A percentile compares a stretch with the other conserved stretches of the same genome.
Conservation (phyloP, 2,329 filamentous ascomycete species). For the Diaporthe nobilis region DNA sequence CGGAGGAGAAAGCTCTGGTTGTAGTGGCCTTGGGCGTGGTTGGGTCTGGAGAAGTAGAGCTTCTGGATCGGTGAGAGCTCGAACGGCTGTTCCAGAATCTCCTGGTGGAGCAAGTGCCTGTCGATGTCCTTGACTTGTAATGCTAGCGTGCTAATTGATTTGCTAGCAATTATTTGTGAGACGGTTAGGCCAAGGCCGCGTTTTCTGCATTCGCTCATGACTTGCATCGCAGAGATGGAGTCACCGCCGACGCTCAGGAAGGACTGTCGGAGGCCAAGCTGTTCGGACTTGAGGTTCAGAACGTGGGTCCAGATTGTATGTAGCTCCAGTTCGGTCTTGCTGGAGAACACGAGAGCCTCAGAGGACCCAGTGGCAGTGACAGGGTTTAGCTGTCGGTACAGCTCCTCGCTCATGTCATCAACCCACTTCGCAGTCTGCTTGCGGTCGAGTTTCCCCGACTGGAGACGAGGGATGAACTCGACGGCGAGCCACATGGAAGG, state of each 20-base stretch:
- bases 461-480: conserved; percentile 15
- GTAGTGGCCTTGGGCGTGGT: conserved; percentile 51
- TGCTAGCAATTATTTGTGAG: conserved; percentile 56
- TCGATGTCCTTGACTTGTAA: conserved; percentile 13
- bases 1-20: conserved; percentile 60
- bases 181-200: conserved; percentile 57
- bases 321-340: conserved; percentile 1
- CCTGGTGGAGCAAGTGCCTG: conserved; percentile 33
- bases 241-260: conserved; percentile 65
- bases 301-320: conserved; percentile 10
- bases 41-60: conserved; percentile 54
- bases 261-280: conserved; percentile 59
- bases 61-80: conserved; percentile 60
- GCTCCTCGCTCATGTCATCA: conserved; percentile 16
- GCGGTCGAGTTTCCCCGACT: conserved; percentile 18
- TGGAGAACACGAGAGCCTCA: background rate
- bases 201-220: conserved; percentile 58
- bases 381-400: conserved; percentile 12
- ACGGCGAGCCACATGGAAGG: conserved; percentile 19
- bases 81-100: conserved; percentile 51
- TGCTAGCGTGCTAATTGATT: conserved; percentile 43
- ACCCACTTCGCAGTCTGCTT: conserved; percentile 23
- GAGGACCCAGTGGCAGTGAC: background rate
- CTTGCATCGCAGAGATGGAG: conserved; percentile 62
- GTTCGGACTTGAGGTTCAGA: conserved; percentile 43